These are phyloP conservation scores for Flueggea neowawraea DNA, from an alignment of 441 rosid species.

Conservation along the genomic window DNA sequence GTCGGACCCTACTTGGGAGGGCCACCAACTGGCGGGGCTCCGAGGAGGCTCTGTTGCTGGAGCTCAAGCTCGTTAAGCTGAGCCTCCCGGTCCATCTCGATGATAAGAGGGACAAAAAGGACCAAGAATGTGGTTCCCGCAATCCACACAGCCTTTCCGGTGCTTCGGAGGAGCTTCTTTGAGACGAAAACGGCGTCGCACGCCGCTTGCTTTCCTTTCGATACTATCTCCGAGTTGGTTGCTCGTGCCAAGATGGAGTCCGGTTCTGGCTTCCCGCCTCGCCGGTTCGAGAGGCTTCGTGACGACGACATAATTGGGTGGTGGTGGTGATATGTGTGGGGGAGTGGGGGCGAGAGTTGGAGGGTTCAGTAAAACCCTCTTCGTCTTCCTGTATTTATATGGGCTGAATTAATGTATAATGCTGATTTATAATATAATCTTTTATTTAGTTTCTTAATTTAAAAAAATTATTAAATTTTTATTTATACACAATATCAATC, in stretches of 20 bases:
- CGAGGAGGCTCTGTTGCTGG: conserved; percentile 80
- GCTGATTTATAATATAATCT: too few relatives aligned
- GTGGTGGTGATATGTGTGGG: not conserved
- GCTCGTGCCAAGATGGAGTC: conserved; percentile 32
- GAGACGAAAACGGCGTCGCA: conserved; percentile 51
- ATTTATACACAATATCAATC: too few relatives aligned
- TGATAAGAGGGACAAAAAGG: conserved; percentile 67
- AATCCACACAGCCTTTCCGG: conserved; percentile 93
- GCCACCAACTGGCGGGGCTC: conserved; percentile 39
- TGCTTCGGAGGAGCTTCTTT: conserved; percentile 68
- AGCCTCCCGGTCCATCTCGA: conserved; percentile 84
- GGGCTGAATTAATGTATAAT: too few relatives aligned
- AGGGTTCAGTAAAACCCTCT: too few relatives aligned
- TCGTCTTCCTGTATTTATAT: too few relatives aligned
- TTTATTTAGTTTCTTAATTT: too few relatives aligned
- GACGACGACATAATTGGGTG: conserved; percentile 33
- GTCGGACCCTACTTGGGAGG: conserved; percentile 10
- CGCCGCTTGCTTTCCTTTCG: conserved; percentile 51
- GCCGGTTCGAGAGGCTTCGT: conserved; percentile 34
- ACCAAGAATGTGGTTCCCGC: conserved; percentile 79
- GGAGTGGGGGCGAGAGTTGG: too few relatives aligned
- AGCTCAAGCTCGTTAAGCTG: conserved; percentile 72
- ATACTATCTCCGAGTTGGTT: conserved; percentile 43
- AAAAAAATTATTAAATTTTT: too few relatives aligned
- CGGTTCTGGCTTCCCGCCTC: conserved; percentile 8